Conservation (phyloP, 2,329 filamentous ascomycete species). For the Claviceps sp. region DNA sequence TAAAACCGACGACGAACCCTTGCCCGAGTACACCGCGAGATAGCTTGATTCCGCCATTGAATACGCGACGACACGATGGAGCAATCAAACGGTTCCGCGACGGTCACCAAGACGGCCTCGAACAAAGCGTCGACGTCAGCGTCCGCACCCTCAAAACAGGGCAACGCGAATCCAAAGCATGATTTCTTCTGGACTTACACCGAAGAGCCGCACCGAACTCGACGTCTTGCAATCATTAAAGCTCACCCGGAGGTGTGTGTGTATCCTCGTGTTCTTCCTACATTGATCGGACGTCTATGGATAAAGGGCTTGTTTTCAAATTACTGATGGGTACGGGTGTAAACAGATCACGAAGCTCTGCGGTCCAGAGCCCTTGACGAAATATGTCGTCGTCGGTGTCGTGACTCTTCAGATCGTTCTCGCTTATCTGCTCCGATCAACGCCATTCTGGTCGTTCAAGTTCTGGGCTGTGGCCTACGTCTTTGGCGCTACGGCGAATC, state of each 20-base stretch:
- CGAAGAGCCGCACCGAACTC: slow-evolving; percentile 87
- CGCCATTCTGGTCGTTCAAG: slow-evolving; percentile 65
- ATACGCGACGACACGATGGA: slow-evolving; percentile 6
- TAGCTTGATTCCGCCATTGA: background rate
- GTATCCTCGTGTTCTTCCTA: background rate
- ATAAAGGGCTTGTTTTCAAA: slow-evolving; percentile 10
- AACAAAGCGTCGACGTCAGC: slow-evolving; percentile 8
- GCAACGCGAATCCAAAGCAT: slow-evolving; percentile 16
- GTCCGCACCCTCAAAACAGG: slow-evolving; percentile 10
- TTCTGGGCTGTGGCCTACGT: slow-evolving; percentile 85
- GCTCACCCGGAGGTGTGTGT: slow-evolving; percentile 73
- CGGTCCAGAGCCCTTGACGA: slow-evolving; percentile 88
- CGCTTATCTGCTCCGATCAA: slow-evolving; percentile 64
- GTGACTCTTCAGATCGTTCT: slow-evolving; percentile 68
- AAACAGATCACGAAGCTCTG: slow-evolving; percentile 85
- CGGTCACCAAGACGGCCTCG: slow-evolving; percentile 20
- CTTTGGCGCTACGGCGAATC: slow-evolving; percentile 88
- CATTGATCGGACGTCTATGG: background rate
- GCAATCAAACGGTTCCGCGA: slow-evolving; percentile 19
- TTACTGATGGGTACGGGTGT: background rate
- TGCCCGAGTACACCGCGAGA: background rate
- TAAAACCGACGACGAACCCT: background rate
- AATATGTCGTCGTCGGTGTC: slow-evolving; percentile 78
- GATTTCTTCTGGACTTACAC: slow-evolving; percentile 98
- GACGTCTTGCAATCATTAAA: slow-evolving; percentile 90